Base-by-base conservation (phyloP, 495 filamentous ascomycete genomes). In the Choiromyces venosus region DNA sequence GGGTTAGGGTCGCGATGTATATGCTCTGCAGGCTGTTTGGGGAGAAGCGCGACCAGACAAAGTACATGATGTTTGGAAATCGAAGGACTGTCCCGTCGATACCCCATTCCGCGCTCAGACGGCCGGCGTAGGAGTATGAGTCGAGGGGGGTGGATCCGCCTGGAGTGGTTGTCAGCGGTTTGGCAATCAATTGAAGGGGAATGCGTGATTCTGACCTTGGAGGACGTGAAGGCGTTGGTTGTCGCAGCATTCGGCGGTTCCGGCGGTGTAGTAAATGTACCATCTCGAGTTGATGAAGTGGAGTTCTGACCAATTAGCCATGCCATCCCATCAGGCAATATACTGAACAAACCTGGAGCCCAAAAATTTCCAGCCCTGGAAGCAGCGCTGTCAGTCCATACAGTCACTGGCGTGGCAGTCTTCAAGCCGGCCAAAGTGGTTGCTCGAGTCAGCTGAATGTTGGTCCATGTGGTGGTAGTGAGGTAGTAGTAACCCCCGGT, bases 341-440 rank as follows among this genome's bases (percentile, higher is more conserved):
- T 70, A n/a, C 16, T 38, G 14, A 40, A 85, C 7, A 84, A 79
- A 78, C 87, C 87, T 2, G 87, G 87, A 0, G 86, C 87, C 87
- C 86, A 89, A 44, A 88, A 86, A 73, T 88, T 86, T 67, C 83
- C 85, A 79, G 84, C 84, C 7, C 84, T 82, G 7, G 75, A 73
- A 0, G 83, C 61, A 40, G 81, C 82, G 52, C 71, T 79, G 56
- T 83, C 83, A 18, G 80, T 83, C 70, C 85, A 87, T 35, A 87
- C 83, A 0, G 83, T 76, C 74, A 86, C 87, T n/a, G 83, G 83
- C n/a, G 82, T 70, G 0, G 85, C 85, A 1, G 82, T 83, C 70
- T 83, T 82, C 8, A 89, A 82, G 0, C 84, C 86, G 16, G 83
- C 82, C 39, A 89, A 81, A 8, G 85, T 87, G 0, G 82, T 83